Conservation (phyloP, 2,329 filamentous ascomycete species). For the Leptosphaerulina australis region DNA sequence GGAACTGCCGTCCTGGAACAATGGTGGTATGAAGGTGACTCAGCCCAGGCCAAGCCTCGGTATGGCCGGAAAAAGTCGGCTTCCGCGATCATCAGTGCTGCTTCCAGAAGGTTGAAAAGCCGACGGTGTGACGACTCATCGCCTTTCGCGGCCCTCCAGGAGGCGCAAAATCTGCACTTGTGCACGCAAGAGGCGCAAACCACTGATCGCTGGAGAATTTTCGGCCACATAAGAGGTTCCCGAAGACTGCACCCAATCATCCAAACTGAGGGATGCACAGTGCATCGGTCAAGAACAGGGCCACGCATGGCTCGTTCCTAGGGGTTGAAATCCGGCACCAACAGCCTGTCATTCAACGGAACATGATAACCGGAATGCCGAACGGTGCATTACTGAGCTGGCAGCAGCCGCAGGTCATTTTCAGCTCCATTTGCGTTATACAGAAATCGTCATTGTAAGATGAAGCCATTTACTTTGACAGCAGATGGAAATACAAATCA, state of each 20-base stretch:
- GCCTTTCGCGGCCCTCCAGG: conserved; percentile 15
- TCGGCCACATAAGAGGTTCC: conserved; percentile 8
- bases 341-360: conserved; percentile 14
- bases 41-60: conserved; percentile 24
- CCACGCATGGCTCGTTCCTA: conserved; percentile 18
- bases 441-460: conserved; percentile 11
- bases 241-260: conserved; percentile 10
- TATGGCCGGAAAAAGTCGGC: conserved; percentile 16
- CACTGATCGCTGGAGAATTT: conserved; percentile 12
- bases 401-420: conserved; percentile 27
- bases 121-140: conserved; percentile 14
- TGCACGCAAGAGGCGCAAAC: conserved; percentile 18
- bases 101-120: conserved; percentile 12
- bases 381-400: conserved; percentile 12
- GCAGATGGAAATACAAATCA: conserved; percentile 32
- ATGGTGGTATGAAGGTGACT: conserved; percentile 30
- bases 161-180: conserved; percentile 16
- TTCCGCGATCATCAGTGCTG: conserved; percentile 3
- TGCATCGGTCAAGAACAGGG: conserved; percentile 17
- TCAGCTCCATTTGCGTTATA: conserved; percentile 30
- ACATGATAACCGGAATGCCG: conserved; percentile 9
- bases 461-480: conserved; percentile 25
- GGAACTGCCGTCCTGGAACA: conserved; percentile 12
- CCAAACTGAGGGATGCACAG: conserved; percentile 9
- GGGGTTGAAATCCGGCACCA: conserved; percentile 19